Base-by-base conservation (phyloP, 2,329 filamentous ascomycete genomes). In the Penicillium carneum region DNA sequence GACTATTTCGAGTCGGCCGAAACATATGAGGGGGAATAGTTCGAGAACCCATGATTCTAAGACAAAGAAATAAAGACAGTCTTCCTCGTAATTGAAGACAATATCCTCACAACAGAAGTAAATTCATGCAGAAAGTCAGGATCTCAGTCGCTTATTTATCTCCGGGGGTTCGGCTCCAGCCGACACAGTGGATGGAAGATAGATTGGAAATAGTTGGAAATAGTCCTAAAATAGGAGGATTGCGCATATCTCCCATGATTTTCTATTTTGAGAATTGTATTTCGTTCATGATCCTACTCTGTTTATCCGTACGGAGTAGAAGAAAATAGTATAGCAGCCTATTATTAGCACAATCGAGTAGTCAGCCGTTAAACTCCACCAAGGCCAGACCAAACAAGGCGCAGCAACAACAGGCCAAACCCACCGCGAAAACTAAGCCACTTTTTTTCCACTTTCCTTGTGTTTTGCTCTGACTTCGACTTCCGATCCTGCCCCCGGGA, bases 331-430 rank as follows among this genome's bases (percentile, higher is more conserved):
- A 14, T 39, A 43, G 50, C 20, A 20, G 18, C 33, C 56, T 59
- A 59, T 59, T 48, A 59, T 59, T 59, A 59, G 57, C 43, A 29
- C 42, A 42, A 31, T 59, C 57, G 53, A 59, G 57, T 64, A 64
- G 59, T 61, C 58, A 61, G 61, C 59, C 57, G 26, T 63, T 49
- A 46, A 59, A 59, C 60, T 67, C 65, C 64, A 67, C 63, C 36
- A 46, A 33, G 59, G 63, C 64, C 63, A 64, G 66, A 65, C 66
- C 63, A 66, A 68, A 66, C 67, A 69, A 62, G 68, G 68, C 68
- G 68, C 68, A 69, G 67, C 65, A 65, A 54, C 36, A 63, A 36
- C 33, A 42, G 36, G 49, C 50, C 51, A 55, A n/a, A n/a, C 47
- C 33, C 57, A 48, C 54, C 36, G 42, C 33, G 3, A 23, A 54